Evolutionary conservation across 2,329 filamentous ascomycete genomes (phyloP).

Genomic region (Colletotrichum graminicola): DNA sequence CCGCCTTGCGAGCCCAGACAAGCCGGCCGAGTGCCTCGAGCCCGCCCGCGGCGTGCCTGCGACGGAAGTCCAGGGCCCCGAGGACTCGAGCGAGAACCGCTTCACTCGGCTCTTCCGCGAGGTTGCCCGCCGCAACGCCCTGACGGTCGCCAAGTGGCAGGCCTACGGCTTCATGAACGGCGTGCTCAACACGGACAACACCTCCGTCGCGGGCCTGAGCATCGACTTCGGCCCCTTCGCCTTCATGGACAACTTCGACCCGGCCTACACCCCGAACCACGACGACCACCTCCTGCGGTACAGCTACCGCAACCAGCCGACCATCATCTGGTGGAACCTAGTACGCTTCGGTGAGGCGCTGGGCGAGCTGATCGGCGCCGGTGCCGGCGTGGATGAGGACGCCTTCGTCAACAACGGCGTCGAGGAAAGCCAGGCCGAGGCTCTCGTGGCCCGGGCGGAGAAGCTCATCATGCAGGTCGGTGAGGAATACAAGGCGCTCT

Average conservation of each 20-base stretch:
- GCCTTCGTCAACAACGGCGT: constrained; percentile 81
- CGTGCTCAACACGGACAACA: constrained; percentile 98
- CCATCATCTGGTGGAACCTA: constrained; percentile 98
- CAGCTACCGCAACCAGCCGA: constrained; percentile 92
- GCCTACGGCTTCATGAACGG: constrained; percentile 99
- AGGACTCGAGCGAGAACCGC: constrained; percentile 81
- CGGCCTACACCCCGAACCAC: constrained; percentile 94
- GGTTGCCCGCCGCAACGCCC: constrained; percentile 85
- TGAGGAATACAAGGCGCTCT: constrained; percentile 90
- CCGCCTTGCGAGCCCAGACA: constrained; percentile 64
- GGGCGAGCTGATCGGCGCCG: constrained; percentile 88
- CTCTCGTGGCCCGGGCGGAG: constrained; percentile 84
- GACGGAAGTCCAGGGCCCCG: constrained; percentile 74
- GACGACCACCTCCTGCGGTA: constrained; percentile 92
- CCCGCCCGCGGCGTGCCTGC: constrained; percentile 66
- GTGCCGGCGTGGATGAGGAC: constrained; percentile 76
- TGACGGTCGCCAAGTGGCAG: constrained; percentile 93
- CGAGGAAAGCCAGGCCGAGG: constrained; percentile 72
- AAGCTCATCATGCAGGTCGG: constrained; percentile 82
- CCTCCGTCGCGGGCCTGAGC: constrained; percentile 87
- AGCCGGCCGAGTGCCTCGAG: constrained; percentile 58
- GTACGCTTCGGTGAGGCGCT: constrained; percentile 90
- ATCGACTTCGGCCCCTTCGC: constrained; percentile 98
- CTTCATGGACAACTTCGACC: constrained; percentile 97
- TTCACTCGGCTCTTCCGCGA: constrained; percentile 90